phyloP scores from a whole-genome alignment of 2,329 filamentous ascomycete genomes.

The Pseudogymnoascus sp. region DNA sequence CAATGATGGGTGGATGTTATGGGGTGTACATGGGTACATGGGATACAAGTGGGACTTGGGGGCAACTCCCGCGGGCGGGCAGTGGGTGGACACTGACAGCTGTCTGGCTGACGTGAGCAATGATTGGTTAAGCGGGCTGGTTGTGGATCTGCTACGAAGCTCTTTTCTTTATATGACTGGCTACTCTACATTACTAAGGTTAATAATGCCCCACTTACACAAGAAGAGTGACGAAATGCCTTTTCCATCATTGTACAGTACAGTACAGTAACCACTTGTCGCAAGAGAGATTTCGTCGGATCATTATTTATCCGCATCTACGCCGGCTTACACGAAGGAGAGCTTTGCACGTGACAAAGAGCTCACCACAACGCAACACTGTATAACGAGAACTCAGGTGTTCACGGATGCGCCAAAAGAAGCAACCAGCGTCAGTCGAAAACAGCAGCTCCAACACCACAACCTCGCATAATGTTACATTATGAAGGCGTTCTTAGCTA shows the following conservation, averaged over 20 bases:
- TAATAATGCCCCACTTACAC: not conserved
- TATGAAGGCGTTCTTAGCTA: not conserved
- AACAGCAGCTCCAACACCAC: no score
- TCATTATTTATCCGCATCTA: not conserved
- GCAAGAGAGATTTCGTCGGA: not conserved
- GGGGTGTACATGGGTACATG: not conserved
- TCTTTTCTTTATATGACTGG: not conserved
- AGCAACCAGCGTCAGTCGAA: no score
- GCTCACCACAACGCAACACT: not conserved
- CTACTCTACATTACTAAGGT: not conserved
- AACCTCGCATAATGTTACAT: not conserved
- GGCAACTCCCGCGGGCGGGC: constrained; percentile 2
- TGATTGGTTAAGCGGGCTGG: not conserved
- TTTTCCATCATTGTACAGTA: not conserved
- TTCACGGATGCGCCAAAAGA: no score
- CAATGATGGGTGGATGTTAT: constrained; percentile 1
- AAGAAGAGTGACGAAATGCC: not conserved
- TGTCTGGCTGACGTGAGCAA: not conserved
- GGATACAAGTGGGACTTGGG: not conserved
- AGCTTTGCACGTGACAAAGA: not conserved
- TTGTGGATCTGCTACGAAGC: not conserved
- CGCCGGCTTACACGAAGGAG: no score
- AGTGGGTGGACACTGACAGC: not conserved
- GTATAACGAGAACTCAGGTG: no score
- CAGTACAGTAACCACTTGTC: no score